A percentile compares a stretch with the other conserved stretches of the same genome.
These are phyloP conservation scores for Lichtheimia corymbifera DNA, from an alignment of 371 early-diverging fungal genomes.

Conservation along the genomic window DNA sequence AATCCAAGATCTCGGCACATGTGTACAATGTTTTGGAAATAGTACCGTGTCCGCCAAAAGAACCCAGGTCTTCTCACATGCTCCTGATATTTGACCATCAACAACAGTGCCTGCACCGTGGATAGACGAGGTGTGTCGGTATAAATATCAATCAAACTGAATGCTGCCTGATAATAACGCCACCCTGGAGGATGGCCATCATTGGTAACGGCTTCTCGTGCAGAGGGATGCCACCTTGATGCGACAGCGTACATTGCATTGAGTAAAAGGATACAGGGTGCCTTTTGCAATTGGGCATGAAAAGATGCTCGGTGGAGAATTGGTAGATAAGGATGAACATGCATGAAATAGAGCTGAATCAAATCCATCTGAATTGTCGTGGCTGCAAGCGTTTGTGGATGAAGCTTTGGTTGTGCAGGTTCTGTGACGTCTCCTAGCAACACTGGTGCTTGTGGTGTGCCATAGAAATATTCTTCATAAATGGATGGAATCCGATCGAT, in stretches of 20 bases:
- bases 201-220: background rate
- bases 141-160: slow-evolving; percentile 35
- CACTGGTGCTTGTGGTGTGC: background rate
- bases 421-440: background rate
- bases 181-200: slow-evolving; percentile 35
- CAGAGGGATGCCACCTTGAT: slow-evolving; percentile 28
- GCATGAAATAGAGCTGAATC: slow-evolving; percentile 44
- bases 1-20: slow-evolving; percentile 45
- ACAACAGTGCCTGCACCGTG: slow-evolving; percentile 46
- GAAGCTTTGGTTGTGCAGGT: slow-evolving; percentile 11
- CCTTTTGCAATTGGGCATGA: slow-evolving; percentile 29
- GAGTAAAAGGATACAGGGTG: slow-evolving; percentile 52
- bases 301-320: slow-evolving; percentile 50
- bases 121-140: slow-evolving; percentile 45
- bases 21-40: slow-evolving; percentile 36
- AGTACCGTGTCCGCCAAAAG: slow-evolving; percentile 42
- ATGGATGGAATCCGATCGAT: slow-evolving; percentile 27
- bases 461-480: slow-evolving; percentile 6
- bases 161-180: slow-evolving; percentile 38
- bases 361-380: slow-evolving; percentile 19
- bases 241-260: slow-evolving; percentile 61
- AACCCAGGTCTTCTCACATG: slow-evolving; percentile 43
- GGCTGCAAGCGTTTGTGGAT: slow-evolving; percentile 7
- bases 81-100: slow-evolving; percentile 51
- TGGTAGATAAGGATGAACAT: slow-evolving; percentile 61